Percentiles rank a stretch among this genome's conserved stretches.
Evolutionary conservation across 1,284 basidiomycete genomes (phyloP).

Genomic region (Erythrobasidium hasegawianum): DNA sequence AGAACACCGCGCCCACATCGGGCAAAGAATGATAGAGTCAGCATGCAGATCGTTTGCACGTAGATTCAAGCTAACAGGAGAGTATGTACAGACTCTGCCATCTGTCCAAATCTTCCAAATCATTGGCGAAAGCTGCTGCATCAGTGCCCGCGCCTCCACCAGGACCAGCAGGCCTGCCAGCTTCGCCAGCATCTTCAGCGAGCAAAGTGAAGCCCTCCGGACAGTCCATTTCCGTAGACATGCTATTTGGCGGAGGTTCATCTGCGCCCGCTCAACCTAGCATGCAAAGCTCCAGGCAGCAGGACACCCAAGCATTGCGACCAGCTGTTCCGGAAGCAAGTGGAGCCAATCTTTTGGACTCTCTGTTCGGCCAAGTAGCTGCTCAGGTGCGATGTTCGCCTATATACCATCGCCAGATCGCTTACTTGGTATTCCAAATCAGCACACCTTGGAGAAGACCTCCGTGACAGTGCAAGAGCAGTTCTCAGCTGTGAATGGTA

Average conservation of each 20-base stretch:
- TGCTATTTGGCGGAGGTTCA: conserved; percentile 40
- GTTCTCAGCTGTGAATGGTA: not conserved
- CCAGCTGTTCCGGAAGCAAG: conserved; percentile 37
- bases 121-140: conserved; percentile 17
- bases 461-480: conserved; percentile 7
- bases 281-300: conserved; percentile 28
- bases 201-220: conserved; percentile 57
- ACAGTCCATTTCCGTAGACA: conserved; percentile 46
- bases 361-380: conserved; percentile 48
- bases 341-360: conserved; percentile 39
- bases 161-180: not conserved
- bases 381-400: too few species aligned
- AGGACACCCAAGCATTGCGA: conserved; percentile 23
- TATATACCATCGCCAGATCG: too few species aligned
- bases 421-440: too few species aligned
- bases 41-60: conserved; percentile 9
- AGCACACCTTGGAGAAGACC: not conserved
- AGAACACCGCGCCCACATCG: conserved; percentile 65
- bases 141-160: conserved; percentile 1
- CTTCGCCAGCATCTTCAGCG: conserved; percentile 2
- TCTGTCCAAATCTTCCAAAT: conserved; percentile 18
- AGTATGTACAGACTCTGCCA: conserved; percentile 18
- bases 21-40: conserved; percentile 46
- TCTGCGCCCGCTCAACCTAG: conserved; percentile 33
- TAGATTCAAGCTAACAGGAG: not conserved